A percentile compares a stretch with the other conserved stretches of the same genome.
Conservation (phyloP, 208 protist species). For the Polymyxa betae region DNA sequence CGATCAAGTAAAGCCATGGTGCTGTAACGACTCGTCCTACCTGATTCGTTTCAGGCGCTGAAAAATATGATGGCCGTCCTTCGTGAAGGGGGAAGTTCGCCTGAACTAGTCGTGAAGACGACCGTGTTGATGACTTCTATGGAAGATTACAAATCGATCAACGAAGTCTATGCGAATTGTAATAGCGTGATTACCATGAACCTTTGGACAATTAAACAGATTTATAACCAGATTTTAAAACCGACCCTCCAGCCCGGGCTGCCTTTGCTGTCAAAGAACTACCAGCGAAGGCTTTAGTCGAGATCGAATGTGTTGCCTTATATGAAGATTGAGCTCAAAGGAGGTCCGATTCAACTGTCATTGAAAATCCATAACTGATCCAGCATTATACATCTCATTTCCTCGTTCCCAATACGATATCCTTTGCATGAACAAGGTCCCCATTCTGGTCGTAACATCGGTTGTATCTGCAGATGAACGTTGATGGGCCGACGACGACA, state of each 20-base stretch:
- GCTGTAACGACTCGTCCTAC: background rate
- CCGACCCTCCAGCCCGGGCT: constrained; percentile 67
- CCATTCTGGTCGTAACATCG: background rate
- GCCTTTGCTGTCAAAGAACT: constrained; percentile 71
- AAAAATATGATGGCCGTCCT: constrained; percentile 71
- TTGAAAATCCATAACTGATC: background rate
- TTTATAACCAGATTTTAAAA: constrained; percentile 58
- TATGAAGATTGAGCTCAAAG: background rate
- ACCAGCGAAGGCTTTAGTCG: constrained; percentile 72
- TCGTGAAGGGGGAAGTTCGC: constrained; percentile 56
- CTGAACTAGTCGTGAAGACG: constrained; percentile 72
- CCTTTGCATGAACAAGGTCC: background rate
- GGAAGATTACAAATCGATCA: constrained; percentile 72
- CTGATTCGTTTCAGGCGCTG: constrained; percentile 52
- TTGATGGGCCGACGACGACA: background rate
- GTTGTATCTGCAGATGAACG: background rate
- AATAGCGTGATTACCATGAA: constrained; percentile 26
- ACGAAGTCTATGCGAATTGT: constrained; percentile 73
- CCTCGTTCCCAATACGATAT: background rate
- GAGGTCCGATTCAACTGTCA: background rate
- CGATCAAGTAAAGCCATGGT: background rate
- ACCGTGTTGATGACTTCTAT: constrained; percentile 74
- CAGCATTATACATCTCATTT: background rate
- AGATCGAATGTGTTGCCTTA: constrained; percentile 76
- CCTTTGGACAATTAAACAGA: no score